Conservation (phyloP, 2,329 filamentous ascomycete species). For the Aureobasidium pullulans region DNA sequence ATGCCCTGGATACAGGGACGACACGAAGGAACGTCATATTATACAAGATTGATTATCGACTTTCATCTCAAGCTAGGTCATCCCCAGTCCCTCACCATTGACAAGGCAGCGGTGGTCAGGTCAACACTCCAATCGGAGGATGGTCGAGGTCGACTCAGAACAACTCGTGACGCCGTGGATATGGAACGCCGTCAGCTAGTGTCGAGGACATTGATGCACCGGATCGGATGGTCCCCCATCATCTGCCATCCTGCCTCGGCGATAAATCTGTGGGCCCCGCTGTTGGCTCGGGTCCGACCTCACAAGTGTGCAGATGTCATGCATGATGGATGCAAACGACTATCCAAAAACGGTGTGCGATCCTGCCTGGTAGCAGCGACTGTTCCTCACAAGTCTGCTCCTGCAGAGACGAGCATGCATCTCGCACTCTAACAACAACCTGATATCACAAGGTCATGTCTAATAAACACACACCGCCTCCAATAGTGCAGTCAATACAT, state of each 20-base stretch:
- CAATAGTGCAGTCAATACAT: background rate
- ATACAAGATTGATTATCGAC: background rate
- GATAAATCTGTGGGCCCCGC: background rate
- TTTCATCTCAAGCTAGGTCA: background rate
- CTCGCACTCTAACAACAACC: background rate
- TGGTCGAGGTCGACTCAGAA: background rate
- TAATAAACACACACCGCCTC: background rate
- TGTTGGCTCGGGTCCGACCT: conserved; percentile 1
- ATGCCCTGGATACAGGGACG: background rate
- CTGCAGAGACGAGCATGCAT: background rate
- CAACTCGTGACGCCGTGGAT: background rate
- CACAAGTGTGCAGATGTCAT: conserved; percentile 5
- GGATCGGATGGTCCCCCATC: background rate
- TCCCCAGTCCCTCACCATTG: background rate
- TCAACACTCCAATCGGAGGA: background rate
- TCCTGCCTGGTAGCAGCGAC: background rate
- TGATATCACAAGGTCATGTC: background rate
- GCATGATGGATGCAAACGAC: background rate
- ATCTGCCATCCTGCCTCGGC: background rate
- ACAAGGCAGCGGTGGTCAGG: background rate
- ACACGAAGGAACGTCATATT: background rate
- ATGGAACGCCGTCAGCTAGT: background rate
- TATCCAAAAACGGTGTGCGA: background rate
- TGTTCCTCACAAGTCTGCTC: background rate
- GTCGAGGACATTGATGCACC: background rate